Evolutionary conservation across 78 protist species (phyloP).

Genomic region (Dictyostelium capitatum): DNA sequence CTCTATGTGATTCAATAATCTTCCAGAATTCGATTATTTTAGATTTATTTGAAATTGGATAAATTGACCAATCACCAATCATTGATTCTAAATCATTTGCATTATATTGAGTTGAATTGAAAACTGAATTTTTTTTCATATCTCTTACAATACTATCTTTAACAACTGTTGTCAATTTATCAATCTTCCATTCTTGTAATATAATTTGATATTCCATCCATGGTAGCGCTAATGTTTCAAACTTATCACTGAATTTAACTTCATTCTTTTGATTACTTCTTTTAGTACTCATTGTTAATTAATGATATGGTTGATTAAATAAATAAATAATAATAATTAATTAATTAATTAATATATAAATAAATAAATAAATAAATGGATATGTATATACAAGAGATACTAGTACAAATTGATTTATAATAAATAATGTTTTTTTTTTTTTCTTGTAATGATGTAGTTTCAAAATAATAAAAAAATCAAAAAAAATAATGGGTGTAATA

Average conservation of each 20-base stretch:
- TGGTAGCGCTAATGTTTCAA: not conserved
- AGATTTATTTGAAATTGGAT: not conserved
- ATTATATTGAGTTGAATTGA: not conserved
- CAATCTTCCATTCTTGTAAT: constrained; percentile 21
- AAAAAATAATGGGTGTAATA: no score
- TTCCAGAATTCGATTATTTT: not conserved
- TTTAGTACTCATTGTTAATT: not conserved
- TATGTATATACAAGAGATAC: no score
- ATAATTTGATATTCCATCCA: constrained; percentile 1
- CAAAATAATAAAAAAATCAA: no score
- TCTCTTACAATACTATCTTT: not conserved
- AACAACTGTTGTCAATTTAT: not conserved
- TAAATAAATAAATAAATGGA: no score
- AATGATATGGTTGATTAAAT: no score
- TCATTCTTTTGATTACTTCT: not conserved
- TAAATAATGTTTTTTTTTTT: no score
- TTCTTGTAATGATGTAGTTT: no score
- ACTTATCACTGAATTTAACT: not conserved
- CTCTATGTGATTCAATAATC: not conserved
- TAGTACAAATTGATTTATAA: no score
- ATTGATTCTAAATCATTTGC: constrained; percentile 17
- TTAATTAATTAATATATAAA: no score
- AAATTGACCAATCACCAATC: constrained; percentile 7
- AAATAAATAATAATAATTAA: no score
- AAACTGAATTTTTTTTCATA: not conserved